phyloP scores from a whole-genome alignment of 257 asterid species.

The Buddleja alternifolia region DNA sequence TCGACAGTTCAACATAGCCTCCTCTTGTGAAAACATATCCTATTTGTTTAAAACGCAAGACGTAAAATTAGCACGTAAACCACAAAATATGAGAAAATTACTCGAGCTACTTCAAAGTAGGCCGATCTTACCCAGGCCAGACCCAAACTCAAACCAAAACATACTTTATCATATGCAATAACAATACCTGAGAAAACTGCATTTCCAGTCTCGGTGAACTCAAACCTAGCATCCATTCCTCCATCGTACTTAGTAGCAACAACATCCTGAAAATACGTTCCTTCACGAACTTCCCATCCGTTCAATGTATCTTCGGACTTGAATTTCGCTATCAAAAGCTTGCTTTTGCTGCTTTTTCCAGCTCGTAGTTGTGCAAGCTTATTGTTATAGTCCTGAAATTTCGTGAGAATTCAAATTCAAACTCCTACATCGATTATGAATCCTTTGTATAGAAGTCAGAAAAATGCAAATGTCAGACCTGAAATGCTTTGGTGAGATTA shows the following conservation, averaged over 20 bases:
- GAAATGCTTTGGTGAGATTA: conserved; percentile 88
- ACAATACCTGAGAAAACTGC: conserved; percentile 82
- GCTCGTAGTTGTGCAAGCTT: conserved; percentile 91
- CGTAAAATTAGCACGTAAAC: neutral
- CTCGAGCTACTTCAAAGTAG: conserved; percentile 5
- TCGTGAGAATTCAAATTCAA: neutral
- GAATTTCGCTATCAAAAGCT: conserved; percentile 86
- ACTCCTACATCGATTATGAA: conserved; percentile 5
- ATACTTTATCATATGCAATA: neutral
- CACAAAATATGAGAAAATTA: neutral
- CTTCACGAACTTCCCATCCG: conserved; percentile 93
- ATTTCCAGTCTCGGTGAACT: conserved; percentile 66
- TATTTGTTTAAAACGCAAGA: conserved; percentile 31
- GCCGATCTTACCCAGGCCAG: too few species aligned
- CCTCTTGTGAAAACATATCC: conserved; percentile 95
- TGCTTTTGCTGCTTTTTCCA: conserved; percentile 99
- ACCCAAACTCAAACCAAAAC: too few species aligned
- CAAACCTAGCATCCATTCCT: conserved; percentile 93
- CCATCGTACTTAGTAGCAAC: conserved; percentile 84
- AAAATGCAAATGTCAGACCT: conserved; percentile 48
- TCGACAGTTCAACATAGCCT: conserved; percentile 81
- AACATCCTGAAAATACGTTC: conserved; percentile 87
- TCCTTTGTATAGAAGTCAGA: neutral
- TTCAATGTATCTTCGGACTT: conserved; percentile 74
- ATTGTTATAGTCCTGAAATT: conserved; percentile 82